phyloP scores from a whole-genome alignment of 1,139 yeast species.

The Saccharomyces hybrid region DNA sequence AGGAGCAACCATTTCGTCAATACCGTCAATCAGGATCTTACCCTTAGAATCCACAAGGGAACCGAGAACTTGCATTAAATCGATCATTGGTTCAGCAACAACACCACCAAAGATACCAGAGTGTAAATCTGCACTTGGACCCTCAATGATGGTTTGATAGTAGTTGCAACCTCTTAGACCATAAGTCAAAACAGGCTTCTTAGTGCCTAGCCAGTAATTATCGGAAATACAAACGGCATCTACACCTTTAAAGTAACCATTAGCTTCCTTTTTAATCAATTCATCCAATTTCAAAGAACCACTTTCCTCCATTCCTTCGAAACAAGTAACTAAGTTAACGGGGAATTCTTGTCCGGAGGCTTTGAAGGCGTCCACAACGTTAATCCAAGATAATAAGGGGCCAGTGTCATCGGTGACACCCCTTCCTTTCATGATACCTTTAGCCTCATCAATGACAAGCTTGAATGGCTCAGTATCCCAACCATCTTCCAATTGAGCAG shows the following conservation, averaged over 20 bases:
- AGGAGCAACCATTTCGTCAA: constrained; percentile 91
- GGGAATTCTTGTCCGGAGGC: constrained; percentile 84
- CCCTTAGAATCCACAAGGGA: constrained; percentile 76
- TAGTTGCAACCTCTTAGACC: constrained; percentile 97
- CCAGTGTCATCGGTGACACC: constrained; percentile 98
- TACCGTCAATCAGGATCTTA: constrained; percentile 77
- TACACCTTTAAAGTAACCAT: constrained; percentile 70
- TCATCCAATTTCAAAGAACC: constrained; percentile 90
- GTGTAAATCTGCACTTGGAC: constrained; percentile 96
- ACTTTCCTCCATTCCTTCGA: constrained; percentile 98
- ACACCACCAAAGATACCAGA: constrained; percentile 97
- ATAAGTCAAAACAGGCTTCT: constrained; percentile 92
- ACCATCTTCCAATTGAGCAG: constrained; percentile 87
- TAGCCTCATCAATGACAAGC: constrained; percentile 46
- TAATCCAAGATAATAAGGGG: constrained; percentile 96
- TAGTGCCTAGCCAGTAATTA: constrained; percentile 97
- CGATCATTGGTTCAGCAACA: constrained; percentile 96
- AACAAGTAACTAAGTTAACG: constrained; percentile 84
- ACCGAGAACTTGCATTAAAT: constrained; percentile 68
- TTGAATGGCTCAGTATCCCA: constrained; percentile 92
- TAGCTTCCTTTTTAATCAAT: constrained; percentile 72
- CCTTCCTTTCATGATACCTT: constrained; percentile 68
- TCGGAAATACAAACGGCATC: constrained; percentile 95
- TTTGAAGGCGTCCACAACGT: constrained; percentile 82
- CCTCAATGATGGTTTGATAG: constrained; percentile 72